Conservation (phyloP, 768 basidiomycete genomes). For the Clitopilus hobsonii region DNA sequence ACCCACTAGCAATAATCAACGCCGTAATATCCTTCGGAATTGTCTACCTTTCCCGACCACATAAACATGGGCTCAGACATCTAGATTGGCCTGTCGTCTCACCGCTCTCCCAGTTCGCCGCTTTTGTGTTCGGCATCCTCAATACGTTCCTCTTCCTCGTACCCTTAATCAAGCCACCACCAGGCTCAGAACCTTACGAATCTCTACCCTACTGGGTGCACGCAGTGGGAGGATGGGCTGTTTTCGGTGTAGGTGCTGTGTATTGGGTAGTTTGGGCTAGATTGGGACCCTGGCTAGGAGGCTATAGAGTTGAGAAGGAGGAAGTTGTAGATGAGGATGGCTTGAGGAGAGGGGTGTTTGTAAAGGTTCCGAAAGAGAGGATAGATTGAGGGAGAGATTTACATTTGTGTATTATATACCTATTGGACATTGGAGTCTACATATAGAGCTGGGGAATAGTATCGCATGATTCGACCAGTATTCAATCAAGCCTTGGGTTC, state of each 20-base stretch:
- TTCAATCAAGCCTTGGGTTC: too few species aligned
- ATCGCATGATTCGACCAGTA: too few species aligned
- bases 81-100: constrained; percentile 12
- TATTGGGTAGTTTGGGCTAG: constrained; percentile 19
- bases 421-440: not conserved
- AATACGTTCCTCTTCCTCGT: constrained; percentile 47
- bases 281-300: constrained; percentile 5
- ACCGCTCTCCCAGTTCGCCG: constrained; percentile 11
- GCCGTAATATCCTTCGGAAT: constrained; percentile 42
- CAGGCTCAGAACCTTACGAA: constrained; percentile 36
- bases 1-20: constrained; percentile 42
- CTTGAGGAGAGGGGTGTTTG: constrained; percentile 4
- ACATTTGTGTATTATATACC: not conserved
- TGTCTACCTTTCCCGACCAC: constrained; percentile 24
- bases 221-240: constrained; percentile 22
- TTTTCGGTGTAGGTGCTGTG: constrained; percentile 23
- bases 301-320: constrained; percentile 7
- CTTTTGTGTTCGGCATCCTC: constrained; percentile 40
- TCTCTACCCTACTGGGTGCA: constrained; percentile 46
- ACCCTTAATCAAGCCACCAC: constrained; percentile 43
- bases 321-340: constrained; percentile 8
- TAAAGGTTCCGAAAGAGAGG: constrained; percentile 1
- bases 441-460: too few species aligned
- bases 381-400: not conserved
- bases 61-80: constrained; percentile 1